Conservation (phyloP, 805 yeast species). For the Saturnispora mendoncae region DNA sequence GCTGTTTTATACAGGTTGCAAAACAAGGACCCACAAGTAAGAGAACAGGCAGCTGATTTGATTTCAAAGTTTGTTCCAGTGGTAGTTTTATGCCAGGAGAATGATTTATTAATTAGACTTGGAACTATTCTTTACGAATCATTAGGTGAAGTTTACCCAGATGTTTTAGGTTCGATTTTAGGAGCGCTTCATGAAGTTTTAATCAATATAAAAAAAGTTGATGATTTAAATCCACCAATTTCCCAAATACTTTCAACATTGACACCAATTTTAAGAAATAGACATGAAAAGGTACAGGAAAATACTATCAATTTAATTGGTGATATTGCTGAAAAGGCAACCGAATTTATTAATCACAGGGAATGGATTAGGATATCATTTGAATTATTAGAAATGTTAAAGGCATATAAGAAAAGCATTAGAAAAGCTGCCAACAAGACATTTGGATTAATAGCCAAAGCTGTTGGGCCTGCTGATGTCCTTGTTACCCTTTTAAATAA, state of each 20-base stretch:
- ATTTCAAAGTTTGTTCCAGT: conserved; percentile 59
- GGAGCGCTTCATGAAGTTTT: conserved; percentile 62
- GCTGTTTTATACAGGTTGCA: conserved; percentile 64
- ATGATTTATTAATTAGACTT: conserved; percentile 53
- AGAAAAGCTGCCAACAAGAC: conserved; percentile 82
- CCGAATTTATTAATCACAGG: conserved; percentile 76
- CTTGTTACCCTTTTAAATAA: conserved; percentile 75
- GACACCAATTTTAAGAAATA: conserved; percentile 83
- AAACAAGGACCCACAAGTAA: conserved; percentile 58
- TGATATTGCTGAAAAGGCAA: conserved; percentile 66
- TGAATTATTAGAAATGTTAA: conserved; percentile 81
- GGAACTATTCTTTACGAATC: conserved; percentile 79
- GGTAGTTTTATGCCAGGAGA: conserved; percentile 55
- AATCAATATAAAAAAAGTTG: conserved; percentile 43
- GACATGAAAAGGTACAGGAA: conserved; percentile 87
- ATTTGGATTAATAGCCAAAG: conserved; percentile 83
- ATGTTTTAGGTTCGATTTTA: conserved; percentile 79
- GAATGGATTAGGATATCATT: conserved; percentile 98
- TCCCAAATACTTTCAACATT: conserved; percentile 76
- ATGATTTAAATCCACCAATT: conserved; percentile 67
- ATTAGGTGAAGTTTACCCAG: conserved; percentile 91
- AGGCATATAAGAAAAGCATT: conserved; percentile 67
- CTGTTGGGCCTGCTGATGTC: conserved; percentile 95
- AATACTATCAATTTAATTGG: conserved; percentile 74
- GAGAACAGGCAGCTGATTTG: conserved; percentile 81